Conservation (phyloP, 768 basidiomycete genomes). For the Lactarius tabidus region DNA sequence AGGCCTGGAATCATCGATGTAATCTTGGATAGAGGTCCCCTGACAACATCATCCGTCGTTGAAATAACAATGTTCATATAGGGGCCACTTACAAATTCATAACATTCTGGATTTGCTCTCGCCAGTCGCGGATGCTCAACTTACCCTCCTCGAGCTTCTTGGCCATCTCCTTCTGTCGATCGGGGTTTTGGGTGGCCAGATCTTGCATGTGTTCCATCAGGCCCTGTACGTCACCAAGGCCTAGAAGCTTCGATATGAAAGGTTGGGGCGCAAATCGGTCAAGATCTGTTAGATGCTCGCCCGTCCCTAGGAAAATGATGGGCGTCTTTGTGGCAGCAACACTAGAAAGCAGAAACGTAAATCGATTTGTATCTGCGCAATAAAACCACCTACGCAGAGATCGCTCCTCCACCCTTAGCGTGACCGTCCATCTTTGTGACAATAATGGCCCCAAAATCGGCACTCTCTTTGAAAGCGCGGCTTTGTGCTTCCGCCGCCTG, state of each 20-base stretch:
- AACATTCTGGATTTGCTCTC: conserved; percentile 94
- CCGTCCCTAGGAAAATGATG: conserved; percentile 97
- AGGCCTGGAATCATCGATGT: conserved; percentile 99
- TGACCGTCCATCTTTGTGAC: conserved; percentile 99
- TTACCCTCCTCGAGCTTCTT: conserved; percentile 98
- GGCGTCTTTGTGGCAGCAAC: conserved; percentile 99
- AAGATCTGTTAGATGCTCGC: conserved; percentile 96
- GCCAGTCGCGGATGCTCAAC: conserved; percentile 94
- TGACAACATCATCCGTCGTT: conserved; percentile 33
- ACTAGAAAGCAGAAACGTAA: conserved; percentile 39
- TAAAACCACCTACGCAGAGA: conserved; percentile 80
- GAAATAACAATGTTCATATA: conserved; percentile 21
- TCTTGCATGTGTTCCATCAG: conserved; percentile 99
- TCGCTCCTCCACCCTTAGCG: conserved; percentile 97
- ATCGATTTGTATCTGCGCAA: neutral
- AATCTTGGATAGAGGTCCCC: conserved; percentile 99
- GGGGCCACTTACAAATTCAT: conserved; percentile 84
- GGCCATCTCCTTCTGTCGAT: conserved; percentile 96
- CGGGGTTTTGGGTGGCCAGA: conserved; percentile 86
- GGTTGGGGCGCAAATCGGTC: conserved; percentile 95
- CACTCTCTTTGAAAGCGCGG: conserved; percentile 95
- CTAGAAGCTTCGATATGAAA: conserved; percentile 94
- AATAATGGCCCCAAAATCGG: conserved; percentile 97
- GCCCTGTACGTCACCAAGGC: conserved; percentile 94
- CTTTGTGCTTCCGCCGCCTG: conserved; percentile 98